These are phyloP conservation scores for Albugo candida DNA, from an alignment of 352 stramenopile species.

Conservation along the genomic window DNA sequence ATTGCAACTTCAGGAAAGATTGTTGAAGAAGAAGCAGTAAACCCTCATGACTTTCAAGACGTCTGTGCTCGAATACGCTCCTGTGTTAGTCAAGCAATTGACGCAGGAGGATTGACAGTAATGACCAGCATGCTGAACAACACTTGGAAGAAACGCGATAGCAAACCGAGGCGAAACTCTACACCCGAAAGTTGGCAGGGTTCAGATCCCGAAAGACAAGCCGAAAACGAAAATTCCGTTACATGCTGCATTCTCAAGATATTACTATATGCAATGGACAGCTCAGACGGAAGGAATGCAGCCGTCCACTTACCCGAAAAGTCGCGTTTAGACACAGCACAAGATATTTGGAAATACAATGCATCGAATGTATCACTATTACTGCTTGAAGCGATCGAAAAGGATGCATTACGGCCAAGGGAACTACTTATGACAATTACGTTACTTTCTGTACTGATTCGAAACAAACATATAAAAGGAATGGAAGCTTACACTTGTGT, in stretches of 20 bases:
- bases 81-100: no score
- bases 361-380: neutral
- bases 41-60: no score
- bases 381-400: neutral
- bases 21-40: no score
- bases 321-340: no score
- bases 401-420: constrained; percentile 11
- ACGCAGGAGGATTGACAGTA: no score
- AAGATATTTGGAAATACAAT: no score
- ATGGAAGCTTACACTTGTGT: constrained; percentile 28
- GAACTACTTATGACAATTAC: constrained; percentile 51
- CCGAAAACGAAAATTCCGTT: constrained; percentile 44
- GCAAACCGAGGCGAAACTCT: no score
- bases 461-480: constrained; percentile 26
- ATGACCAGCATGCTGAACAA: no score
- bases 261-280: constrained; percentile 21
- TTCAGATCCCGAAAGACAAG: constrained; percentile 13
- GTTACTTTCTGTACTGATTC: constrained; percentile 36
- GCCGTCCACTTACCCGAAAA: constrained; percentile 14
- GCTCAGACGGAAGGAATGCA: constrained; percentile 15
- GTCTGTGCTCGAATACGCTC: no score
- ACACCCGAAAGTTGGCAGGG: no score
- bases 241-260: constrained; percentile 60
- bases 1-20: no score
- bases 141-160: no score